A percentile compares a stretch with the other conserved stretches of the same genome.
Evolutionary conservation across 2,329 filamentous ascomycete genomes (phyloP).

Genomic region (Neodidymelliopsis sp.): DNA sequence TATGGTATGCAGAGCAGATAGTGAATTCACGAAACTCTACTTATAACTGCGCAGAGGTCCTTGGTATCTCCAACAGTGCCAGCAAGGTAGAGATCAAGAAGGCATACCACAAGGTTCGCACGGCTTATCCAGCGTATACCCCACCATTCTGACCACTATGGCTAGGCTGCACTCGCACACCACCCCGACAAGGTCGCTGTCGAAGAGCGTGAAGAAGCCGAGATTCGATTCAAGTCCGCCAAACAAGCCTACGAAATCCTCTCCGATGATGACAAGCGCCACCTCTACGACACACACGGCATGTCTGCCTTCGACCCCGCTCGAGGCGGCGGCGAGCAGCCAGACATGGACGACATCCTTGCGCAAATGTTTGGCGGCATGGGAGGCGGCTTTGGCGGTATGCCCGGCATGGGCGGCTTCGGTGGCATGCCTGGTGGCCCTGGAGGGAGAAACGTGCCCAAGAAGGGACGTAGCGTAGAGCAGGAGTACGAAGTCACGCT

Average conservation of each 20-base stretch:
- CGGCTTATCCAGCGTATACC: conserved; percentile 14
- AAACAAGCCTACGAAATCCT: conserved; percentile 98
- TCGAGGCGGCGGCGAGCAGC: conserved; percentile 68
- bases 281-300: conserved; percentile 90
- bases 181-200: conserved; percentile 97
- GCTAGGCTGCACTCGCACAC: conserved; percentile 80
- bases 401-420: conserved; percentile 71
- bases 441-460: conserved; percentile 59
- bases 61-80: conserved; percentile 76
- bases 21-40: neutral
- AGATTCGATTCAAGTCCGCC: conserved; percentile 90
- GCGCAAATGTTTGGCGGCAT: conserved; percentile 82
- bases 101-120: conserved; percentile 86
- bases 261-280: conserved; percentile 90
- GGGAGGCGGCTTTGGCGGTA: conserved; percentile 58
- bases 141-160: conserved; percentile 13
- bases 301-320: conserved; percentile 93
- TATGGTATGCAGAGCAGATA: conserved; percentile 53
- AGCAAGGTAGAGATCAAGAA: conserved; percentile 88
- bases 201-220: conserved; percentile 82
- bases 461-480: conserved; percentile 82
- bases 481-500: conserved; percentile 89
- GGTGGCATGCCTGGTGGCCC: conserved; percentile 59
- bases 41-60: conserved; percentile 67
- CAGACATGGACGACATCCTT: conserved; percentile 91